Conservation (phyloP, 345 rosid genomes). For the Populus nigra region DNA sequence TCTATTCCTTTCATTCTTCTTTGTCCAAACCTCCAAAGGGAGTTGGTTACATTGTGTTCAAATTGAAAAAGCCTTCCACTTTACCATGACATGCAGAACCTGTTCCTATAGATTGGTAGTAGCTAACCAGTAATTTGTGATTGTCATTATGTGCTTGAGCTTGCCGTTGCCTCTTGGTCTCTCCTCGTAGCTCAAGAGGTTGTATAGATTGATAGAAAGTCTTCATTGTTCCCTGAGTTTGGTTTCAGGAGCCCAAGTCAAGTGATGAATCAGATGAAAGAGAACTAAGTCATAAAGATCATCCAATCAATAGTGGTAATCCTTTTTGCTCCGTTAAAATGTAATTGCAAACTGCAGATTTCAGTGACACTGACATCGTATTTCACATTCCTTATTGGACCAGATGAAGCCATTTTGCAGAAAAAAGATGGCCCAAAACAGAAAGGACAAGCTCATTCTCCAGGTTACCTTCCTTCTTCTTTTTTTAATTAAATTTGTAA, state of each 20-base stretch:
- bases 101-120: not conserved
- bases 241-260: constrained; percentile 17
- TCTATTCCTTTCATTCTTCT: not conserved
- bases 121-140: not conserved
- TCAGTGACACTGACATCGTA: not conserved
- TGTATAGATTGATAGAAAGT: not conserved
- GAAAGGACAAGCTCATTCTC: constrained; percentile 17
- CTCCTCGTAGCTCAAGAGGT: not conserved
- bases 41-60: not conserved
- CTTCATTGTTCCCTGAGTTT: constrained; percentile 12
- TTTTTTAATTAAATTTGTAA: constrained; percentile 5
- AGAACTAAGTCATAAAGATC: constrained; percentile 17
- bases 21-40: not conserved
- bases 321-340: constrained; percentile 12
- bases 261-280: constrained; percentile 19
- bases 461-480: constrained; percentile 19
- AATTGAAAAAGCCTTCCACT: not conserved
- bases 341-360: not conserved
- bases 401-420: constrained; percentile 24
- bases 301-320: constrained; percentile 25
- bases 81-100: not conserved
- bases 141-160: not conserved
- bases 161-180: constrained; percentile 4
- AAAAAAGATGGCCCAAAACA: constrained; percentile 3
- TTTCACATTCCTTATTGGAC: constrained; percentile 3